phyloP scores from a whole-genome alignment of 257 asterid species.

The Solanum habrochaites region DNA sequence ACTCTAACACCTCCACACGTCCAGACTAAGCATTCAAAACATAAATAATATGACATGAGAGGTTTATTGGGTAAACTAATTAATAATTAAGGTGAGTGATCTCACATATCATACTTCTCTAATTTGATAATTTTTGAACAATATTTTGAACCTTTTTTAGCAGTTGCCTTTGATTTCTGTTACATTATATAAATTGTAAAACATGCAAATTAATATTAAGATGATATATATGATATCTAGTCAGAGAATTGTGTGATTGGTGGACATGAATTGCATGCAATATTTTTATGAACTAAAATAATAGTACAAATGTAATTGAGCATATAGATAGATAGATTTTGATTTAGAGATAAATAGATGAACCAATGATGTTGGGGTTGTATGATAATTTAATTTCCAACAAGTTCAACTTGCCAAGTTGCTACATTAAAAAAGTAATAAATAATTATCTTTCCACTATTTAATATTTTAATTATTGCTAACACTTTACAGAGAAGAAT shows the following conservation, averaged over 20 bases:
- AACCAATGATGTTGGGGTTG: background rate
- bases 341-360: background rate
- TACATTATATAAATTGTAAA: background rate
- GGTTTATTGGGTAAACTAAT: background rate
- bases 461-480: too few relatives aligned
- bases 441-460: background rate
- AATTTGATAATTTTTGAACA: background rate
- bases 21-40: background rate
- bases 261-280: background rate
- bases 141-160: background rate
- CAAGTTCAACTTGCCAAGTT: background rate
- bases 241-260: background rate
- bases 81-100: too few relatives aligned
- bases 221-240: too few relatives aligned
- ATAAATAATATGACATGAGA: background rate
- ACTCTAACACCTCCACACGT: background rate
- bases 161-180: background rate
- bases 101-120: background rate
- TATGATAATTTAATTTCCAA: background rate
- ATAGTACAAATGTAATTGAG: background rate
- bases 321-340: background rate
- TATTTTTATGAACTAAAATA: background rate
- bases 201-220: too few relatives aligned
- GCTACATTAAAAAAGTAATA: background rate
- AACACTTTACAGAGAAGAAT: background rate